phyloP scores from a whole-genome alignment of 78 protist species.

The Tieghemostelium lacteum region DNA sequence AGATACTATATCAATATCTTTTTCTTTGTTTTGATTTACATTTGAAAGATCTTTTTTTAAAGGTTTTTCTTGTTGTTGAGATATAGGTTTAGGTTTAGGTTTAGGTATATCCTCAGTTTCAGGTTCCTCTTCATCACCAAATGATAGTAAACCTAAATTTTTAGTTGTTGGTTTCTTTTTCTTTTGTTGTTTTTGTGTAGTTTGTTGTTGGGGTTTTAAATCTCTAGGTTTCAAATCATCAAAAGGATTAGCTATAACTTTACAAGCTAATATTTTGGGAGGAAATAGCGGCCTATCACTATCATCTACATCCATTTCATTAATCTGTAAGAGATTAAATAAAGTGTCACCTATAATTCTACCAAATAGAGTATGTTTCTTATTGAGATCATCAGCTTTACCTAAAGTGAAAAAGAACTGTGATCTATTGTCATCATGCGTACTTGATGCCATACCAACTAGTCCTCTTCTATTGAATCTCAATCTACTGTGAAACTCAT shows the following conservation, averaged over 20 bases:
- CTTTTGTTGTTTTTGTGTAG: neutral
- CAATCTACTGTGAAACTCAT: conserved; percentile 92
- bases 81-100: neutral
- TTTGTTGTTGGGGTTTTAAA: neutral
- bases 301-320: conserved; percentile 86
- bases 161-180: conserved; percentile 40
- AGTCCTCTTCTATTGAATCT: conserved; percentile 82
- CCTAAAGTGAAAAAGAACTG: conserved; percentile 97
- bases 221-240: conserved; percentile 90
- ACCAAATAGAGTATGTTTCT: conserved; percentile 96
- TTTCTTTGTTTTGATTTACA: neutral
- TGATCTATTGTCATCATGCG: conserved; percentile 82
- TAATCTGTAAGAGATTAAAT: conserved; percentile 82
- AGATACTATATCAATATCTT: neutral
- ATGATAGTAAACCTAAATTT: conserved; percentile 82
- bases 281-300: conserved; percentile 92
- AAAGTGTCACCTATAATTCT: conserved; percentile 88
- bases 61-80: neutral
- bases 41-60: neutral
- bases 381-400: conserved; percentile 81
- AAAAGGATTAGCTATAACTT: conserved; percentile 93
- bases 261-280: conserved; percentile 68
- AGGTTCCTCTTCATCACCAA: conserved; percentile 84
- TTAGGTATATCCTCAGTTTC: conserved; percentile 14
- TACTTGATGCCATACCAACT: conserved; percentile 83